Base-by-base conservation (phyloP, 202 grass and related monocot genomes). In the Sporobolus alterniflorus region DNA sequence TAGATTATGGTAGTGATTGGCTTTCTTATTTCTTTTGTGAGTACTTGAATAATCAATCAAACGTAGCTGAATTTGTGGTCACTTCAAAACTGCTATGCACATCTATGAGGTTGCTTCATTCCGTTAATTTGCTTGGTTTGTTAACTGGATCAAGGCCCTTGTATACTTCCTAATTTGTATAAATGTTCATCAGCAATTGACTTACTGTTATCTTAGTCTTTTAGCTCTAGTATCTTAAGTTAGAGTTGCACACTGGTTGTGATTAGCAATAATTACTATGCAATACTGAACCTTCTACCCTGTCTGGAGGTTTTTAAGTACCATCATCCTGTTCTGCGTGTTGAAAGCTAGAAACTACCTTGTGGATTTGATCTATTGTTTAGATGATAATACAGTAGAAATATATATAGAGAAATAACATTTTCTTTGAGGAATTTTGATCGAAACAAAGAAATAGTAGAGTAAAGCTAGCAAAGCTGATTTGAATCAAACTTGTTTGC, bases 31-130 rank as follows among this genome's bases (percentile, higher is more conserved):
- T 20, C 63, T 30, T 66, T 9, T 54, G 32, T 30, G 26, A 41
- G 22, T 25, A 55, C 52, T 64, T 84, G 13, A 39, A 83, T 50
- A 59, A 66, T 51, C 49, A 79, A 51, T n/a, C 30, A 22, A 5
- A 16, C 56, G 30, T 57, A 66, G 11, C 20, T 61, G 67, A 74
- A 67, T 55, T 43, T 44, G 50, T 36, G 28, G 7, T 5, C 6
- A 22, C 60, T 67, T 11, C 5, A 14, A 80, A 56, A 17, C 47
- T 33, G 61, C 11, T 33, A 66, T 49, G 57, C 30, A 15, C 67
- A 52, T 66, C 63, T 42, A 16, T 73, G 31, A 61, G 21, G 11
- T 44, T 31, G 22, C 51, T 64, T 31, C 8, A 60, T 81, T 85
- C 17, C 15, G 59, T 49, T 41, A 16, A 64, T 71, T 48, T 47